Percentiles rank a stretch among this genome's conserved stretches.
Evolutionary conservation across 2,329 filamentous ascomycete genomes (phyloP).

Genomic region (Mycogone perniciosa): DNA sequence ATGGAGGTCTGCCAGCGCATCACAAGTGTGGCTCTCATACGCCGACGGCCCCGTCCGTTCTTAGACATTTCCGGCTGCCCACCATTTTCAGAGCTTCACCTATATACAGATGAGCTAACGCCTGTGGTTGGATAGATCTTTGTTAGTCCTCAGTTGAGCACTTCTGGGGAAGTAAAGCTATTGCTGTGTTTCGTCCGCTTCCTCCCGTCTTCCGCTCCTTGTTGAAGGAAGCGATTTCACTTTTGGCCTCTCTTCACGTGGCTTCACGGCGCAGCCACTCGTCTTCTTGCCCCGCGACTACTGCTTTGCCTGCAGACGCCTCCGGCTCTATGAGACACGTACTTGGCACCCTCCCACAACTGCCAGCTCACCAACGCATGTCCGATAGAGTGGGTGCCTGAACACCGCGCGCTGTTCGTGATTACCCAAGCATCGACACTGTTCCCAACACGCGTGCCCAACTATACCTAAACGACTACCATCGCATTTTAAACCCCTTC

Average conservation of each 20-base stretch:
- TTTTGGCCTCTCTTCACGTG: constrained; percentile 33
- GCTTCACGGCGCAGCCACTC: constrained; percentile 34
- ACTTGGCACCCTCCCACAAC: constrained; percentile 40
- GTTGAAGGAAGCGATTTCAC: constrained; percentile 3
- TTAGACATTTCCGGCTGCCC: constrained; percentile 18
- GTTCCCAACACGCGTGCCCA: constrained; percentile 38
- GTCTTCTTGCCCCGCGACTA: constrained; percentile 15
- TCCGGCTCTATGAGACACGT: constrained; percentile 47
- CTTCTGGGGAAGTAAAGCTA: constrained; percentile 18
- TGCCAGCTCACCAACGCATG: constrained; percentile 59
- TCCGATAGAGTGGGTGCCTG: constrained; percentile 49
- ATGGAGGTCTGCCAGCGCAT: constrained; percentile 38
- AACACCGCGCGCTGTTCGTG: constrained; percentile 37
- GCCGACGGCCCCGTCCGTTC: constrained; percentile 18
- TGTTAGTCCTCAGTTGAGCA: constrained; percentile 21
- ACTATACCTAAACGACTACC: constrained; percentile 35
- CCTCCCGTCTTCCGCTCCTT: constrained; percentile 11
- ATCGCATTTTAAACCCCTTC: constrained; percentile 27
- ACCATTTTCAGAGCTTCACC: constrained; percentile 20
- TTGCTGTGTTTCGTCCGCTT: constrained; percentile 19
- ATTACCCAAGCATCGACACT: constrained; percentile 24
- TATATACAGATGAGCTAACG: constrained; percentile 30
- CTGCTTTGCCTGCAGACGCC: constrained; percentile 50
- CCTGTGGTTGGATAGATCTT: constrained; percentile 31
- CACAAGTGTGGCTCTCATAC: constrained; percentile 28